phyloP scores from a whole-genome alignment of 371 early-diverging fungal species.

The Lichtheimia corymbifera region DNA sequence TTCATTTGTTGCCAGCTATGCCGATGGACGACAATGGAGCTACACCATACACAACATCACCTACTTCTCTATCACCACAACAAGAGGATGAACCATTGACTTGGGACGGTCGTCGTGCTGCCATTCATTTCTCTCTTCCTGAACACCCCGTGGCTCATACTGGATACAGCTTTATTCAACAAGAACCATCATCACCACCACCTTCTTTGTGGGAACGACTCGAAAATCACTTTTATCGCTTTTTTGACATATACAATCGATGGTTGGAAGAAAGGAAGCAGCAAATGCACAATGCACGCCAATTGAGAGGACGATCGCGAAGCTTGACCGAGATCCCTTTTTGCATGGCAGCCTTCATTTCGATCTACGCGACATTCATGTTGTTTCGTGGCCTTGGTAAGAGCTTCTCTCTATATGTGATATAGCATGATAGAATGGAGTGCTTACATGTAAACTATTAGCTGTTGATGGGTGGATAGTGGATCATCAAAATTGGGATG shows the following conservation, averaged over 20 bases:
- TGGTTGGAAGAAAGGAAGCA: slow-evolving; percentile 7
- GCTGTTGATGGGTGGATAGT: slow-evolving; percentile 23
- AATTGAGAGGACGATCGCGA: not conserved
- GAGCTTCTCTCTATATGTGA: not conserved
- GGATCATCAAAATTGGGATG: slow-evolving; percentile 21
- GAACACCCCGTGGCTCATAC: slow-evolving; percentile 7
- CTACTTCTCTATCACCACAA: not conserved
- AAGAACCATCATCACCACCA: not conserved
- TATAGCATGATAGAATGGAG: not conserved
- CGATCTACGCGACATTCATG: slow-evolving; percentile 21
- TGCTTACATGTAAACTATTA: not conserved
- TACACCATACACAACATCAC: not conserved
- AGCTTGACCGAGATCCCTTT: slow-evolving; percentile 16
- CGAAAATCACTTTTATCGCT: not conserved
- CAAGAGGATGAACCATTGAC: slow-evolving; percentile 2
- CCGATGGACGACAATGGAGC: slow-evolving; percentile 1
- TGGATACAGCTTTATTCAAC: not conserved
- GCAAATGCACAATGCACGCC: slow-evolving; percentile 5
- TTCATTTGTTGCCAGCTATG: not conserved
- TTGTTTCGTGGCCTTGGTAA: slow-evolving; percentile 9
- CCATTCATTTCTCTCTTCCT: slow-evolving; percentile 18
- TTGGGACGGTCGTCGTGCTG: slow-evolving; percentile 1
- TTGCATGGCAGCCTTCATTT: slow-evolving; percentile 14
- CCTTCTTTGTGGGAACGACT: not conserved
- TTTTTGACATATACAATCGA: too few species aligned